Percentiles rank a stretch among this genome's conserved stretches.
Evolutionary conservation across 805 yeast genomes (phyloP).

Genomic region (Wickerhamiella kazuoi): DNA sequence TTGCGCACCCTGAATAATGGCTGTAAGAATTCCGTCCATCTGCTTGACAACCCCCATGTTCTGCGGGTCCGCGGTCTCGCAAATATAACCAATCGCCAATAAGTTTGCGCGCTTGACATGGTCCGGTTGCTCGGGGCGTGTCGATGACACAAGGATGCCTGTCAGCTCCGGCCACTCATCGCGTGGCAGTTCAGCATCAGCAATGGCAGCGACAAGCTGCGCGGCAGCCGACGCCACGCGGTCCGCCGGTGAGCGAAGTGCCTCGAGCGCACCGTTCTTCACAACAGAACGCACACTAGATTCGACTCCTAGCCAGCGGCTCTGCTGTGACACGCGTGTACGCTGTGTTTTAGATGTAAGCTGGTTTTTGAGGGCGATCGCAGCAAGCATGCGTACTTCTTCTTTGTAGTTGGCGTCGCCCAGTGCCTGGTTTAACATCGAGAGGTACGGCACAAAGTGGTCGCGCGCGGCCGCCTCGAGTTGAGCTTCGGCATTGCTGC

Average conservation of each 20-base stretch:
- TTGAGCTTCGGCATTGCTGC: slow-evolving; percentile 66
- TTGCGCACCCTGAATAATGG: slow-evolving; percentile 94
- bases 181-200: slow-evolving; percentile 83
- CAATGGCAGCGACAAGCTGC: slow-evolving; percentile 89
- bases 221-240: slow-evolving; percentile 76
- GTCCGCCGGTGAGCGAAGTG: slow-evolving; percentile 47
- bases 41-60: slow-evolving; percentile 64
- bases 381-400: slow-evolving; percentile 86
- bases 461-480: slow-evolving; percentile 52
- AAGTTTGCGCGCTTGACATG: slow-evolving; percentile 74
- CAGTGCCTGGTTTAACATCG: slow-evolving; percentile 50
- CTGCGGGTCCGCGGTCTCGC: slow-evolving; percentile 81
- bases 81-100: slow-evolving; percentile 83
- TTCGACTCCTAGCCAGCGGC: slow-evolving; percentile 59
- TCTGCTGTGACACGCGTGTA: slow-evolving; percentile 40
- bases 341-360: slow-evolving; percentile 59
- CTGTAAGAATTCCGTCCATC: slow-evolving; percentile 81
- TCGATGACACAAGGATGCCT: slow-evolving; percentile 67
- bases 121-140: slow-evolving; percentile 59
- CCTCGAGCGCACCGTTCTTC: slow-evolving; percentile 40
- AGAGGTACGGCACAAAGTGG: slow-evolving; percentile 57
- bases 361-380: slow-evolving; percentile 72
- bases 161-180: slow-evolving; percentile 80
- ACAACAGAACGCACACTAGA: slow-evolving; percentile 39
- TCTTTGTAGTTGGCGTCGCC: slow-evolving; percentile 38